Percentiles rank a stretch among this genome's conserved stretches.
phyloP scores from a whole-genome alignment of 1,139 yeast genomes.

The Sugiyamaella grinbergsii region DNA sequence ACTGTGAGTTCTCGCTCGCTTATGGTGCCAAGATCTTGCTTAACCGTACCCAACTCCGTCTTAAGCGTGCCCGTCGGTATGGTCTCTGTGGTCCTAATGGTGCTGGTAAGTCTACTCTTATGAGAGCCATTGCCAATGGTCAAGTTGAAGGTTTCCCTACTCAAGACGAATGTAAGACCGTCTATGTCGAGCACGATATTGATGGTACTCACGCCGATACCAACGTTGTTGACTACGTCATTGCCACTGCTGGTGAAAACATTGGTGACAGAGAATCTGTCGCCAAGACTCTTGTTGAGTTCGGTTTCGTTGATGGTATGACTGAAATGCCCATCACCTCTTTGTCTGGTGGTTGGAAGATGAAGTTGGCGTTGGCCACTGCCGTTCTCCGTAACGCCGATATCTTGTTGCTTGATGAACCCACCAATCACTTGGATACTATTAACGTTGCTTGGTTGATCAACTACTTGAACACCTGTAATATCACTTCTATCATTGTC shows the following conservation, averaged over 20 bases:
- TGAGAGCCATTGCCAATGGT: slow-evolving; percentile 99
- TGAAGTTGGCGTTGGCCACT: slow-evolving; percentile 99
- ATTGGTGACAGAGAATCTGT: slow-evolving; percentile 71
- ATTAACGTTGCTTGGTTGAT: slow-evolving; percentile 99
- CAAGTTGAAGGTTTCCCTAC: slow-evolving; percentile 99
- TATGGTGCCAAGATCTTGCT: slow-evolving; percentile 99
- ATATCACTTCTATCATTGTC: slow-evolving; percentile 96
- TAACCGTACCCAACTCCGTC: slow-evolving; percentile 98
- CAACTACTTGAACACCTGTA: slow-evolving; percentile 97
- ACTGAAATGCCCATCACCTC: slow-evolving; percentile 89
- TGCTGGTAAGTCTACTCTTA: slow-evolving; percentile 99
- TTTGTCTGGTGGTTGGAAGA: slow-evolving; percentile 99
- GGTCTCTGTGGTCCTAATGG: slow-evolving; percentile 99
- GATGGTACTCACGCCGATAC: slow-evolving; percentile 98
- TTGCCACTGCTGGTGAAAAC: slow-evolving; percentile 58
- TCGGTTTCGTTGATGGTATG: slow-evolving; percentile 92
- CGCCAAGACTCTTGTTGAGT: slow-evolving; percentile 72
- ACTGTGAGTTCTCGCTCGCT: slow-evolving; percentile 99
- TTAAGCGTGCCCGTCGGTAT: slow-evolving; percentile 99
- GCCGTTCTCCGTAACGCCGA: slow-evolving; percentile 99
- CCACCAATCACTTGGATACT: slow-evolving; percentile 99
- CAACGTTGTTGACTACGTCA: slow-evolving; percentile 86
- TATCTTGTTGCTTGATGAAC: slow-evolving; percentile 97
- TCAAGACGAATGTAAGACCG: slow-evolving; percentile 97
- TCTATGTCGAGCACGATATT: slow-evolving; percentile 98